Conservation (phyloP, 148 eudicot species). For the Rhododendron ovatum region DNA sequence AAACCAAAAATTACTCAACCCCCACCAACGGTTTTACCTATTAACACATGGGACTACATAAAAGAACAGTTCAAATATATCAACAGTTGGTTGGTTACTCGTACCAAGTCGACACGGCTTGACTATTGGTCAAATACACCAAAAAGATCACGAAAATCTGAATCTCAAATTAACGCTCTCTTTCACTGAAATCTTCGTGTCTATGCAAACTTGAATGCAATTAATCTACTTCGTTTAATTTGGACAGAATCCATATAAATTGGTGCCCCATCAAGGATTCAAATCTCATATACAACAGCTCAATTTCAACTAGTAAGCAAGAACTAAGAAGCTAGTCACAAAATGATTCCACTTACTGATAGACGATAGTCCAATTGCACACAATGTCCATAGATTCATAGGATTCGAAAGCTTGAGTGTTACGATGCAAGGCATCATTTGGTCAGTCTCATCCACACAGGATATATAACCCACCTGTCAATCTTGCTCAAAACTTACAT, state of each 20-base stretch:
- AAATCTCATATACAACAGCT: too few relatives aligned
- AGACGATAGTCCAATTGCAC: not conserved
- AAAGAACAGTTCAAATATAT: too few relatives aligned
- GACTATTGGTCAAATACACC: too few relatives aligned
- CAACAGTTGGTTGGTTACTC: not conserved
- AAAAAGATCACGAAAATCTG: not conserved
- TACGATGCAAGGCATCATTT: constrained; percentile 1
- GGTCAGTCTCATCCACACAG: not conserved
- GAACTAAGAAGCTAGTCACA: too few relatives aligned
- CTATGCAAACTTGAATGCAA: too few relatives aligned
- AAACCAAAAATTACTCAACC: not conserved
- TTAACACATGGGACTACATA: too few relatives aligned
- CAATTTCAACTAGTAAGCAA: too few relatives aligned
- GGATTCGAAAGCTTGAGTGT: not conserved
- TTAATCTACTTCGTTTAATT: too few relatives aligned
- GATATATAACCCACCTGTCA: not conserved
- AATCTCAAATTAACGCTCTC: not conserved
- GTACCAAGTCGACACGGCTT: not conserved
- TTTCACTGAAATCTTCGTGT: not conserved
- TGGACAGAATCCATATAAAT: too few relatives aligned
- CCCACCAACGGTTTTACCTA: not conserved
- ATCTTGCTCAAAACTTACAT: constrained; percentile 29
- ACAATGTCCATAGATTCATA: not conserved
- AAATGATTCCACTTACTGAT: too few relatives aligned
- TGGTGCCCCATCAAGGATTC: too few relatives aligned